A percentile compares a stretch with the other conserved stretches of the same genome.
Conservation (phyloP, 495 filamentous ascomycete species). For the Aspergillus steynii region DNA sequence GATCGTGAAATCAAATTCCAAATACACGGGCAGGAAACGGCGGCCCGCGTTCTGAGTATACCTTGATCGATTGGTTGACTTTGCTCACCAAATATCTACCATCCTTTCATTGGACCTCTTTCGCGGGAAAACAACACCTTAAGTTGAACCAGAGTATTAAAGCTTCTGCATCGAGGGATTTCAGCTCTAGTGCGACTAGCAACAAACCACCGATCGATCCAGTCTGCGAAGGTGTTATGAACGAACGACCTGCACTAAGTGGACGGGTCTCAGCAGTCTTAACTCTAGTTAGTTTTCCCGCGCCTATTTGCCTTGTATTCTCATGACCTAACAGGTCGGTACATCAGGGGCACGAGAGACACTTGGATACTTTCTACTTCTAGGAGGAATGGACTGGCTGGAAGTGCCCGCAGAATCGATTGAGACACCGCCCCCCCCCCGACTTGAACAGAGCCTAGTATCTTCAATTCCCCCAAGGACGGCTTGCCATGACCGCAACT, state of each 20-base stretch:
- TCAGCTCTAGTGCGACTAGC: background rate
- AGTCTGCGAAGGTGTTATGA: background rate
- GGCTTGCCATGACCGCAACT: background rate
- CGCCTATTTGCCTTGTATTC: background rate
- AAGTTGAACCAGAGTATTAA: background rate
- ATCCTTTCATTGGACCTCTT: background rate
- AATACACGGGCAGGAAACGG: conserved; percentile 89
- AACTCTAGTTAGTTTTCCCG: background rate
- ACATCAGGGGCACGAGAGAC: background rate
- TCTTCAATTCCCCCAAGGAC: background rate
- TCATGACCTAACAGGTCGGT: background rate
- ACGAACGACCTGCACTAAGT: background rate
- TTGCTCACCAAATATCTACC: background rate
- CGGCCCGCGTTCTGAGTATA: conserved; percentile 53
- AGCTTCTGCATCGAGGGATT: background rate
- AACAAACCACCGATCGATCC: background rate
- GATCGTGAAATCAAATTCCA: conserved; percentile 84
- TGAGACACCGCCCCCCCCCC: background rate
- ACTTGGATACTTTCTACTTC: background rate
- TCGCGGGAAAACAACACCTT: background rate
- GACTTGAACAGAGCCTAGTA: background rate
- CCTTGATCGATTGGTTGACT: conserved; percentile 2
- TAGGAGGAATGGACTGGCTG: background rate
- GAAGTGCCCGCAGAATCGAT: background rate
- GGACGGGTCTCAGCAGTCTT: background rate